These are phyloP conservation scores for Corymbia calophylla DNA, from an alignment of 441 rosid species.

Conservation along the genomic window DNA sequence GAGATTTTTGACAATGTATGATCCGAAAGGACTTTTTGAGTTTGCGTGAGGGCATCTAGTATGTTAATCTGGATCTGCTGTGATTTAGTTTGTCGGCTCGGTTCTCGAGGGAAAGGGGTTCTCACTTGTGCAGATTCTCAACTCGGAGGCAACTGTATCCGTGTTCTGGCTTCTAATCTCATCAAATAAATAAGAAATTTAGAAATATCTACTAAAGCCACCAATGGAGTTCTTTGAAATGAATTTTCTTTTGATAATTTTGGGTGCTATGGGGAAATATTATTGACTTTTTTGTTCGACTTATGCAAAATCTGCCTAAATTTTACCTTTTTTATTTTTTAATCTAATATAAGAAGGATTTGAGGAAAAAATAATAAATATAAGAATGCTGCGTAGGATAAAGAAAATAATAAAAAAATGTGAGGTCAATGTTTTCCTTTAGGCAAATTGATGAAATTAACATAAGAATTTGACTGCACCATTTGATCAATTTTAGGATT, in stretches of 20 bases:
- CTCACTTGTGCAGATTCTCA: too few species aligned
- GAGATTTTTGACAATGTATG: background rate
- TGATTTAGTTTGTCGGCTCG: background rate
- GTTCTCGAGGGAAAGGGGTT: too few species aligned
- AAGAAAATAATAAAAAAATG: too few species aligned
- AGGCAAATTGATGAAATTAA: too few species aligned
- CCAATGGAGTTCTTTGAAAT: background rate
- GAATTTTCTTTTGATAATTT: background rate
- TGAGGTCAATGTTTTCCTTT: background rate
- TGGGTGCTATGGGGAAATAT: background rate
- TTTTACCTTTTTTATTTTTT: background rate
- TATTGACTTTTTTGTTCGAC: background rate
- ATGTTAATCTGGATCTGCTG: background rate
- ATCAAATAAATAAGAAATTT: background rate
- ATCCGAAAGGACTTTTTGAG: background rate
- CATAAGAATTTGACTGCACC: rapidly evolving
- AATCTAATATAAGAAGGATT: background rate
- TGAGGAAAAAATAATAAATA: background rate
- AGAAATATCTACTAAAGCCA: background rate
- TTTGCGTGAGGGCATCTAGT: background rate
- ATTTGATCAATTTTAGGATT: background rate
- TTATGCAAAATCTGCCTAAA: background rate
- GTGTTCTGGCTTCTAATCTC: background rate
- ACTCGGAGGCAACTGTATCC: too few species aligned
- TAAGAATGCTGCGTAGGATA: background rate